phyloP scores from a whole-genome alignment of 2,329 filamentous ascomycete genomes.

The Aspergillus aculeatus region DNA sequence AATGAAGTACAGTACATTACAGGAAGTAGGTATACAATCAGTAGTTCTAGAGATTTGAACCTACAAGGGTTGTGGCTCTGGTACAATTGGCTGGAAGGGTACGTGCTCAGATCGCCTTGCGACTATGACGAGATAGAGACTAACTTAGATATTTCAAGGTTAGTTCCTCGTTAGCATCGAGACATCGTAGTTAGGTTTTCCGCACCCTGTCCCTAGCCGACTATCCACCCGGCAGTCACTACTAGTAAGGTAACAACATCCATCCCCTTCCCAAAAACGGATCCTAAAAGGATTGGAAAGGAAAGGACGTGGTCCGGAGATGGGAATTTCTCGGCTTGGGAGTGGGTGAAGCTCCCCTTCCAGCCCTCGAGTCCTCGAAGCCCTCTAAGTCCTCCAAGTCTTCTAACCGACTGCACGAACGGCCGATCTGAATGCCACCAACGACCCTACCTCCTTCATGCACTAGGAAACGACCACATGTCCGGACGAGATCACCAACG shows the following conservation, averaged over 20 bases:
- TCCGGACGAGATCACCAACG: constrained; percentile 16
- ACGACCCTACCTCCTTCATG: constrained; percentile 17
- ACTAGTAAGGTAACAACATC: neutral
- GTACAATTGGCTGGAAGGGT: neutral
- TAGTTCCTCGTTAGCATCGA: too few species aligned
- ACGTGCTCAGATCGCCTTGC: neutral
- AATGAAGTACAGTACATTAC: neutral
- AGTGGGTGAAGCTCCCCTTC: neutral
- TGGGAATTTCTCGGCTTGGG: neutral
- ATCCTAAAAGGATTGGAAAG: neutral
- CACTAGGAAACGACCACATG: constrained; percentile 28
- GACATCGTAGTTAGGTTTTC: too few species aligned
- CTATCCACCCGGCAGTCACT: neutral
- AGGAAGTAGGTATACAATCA: too few species aligned
- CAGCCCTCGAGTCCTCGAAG: too few species aligned
- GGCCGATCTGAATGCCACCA: constrained; percentile 19
- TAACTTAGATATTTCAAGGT: too few species aligned
- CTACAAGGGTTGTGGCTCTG: neutral
- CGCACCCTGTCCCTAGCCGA: neutral
- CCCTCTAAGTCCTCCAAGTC: too few species aligned
- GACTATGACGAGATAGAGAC: neutral
- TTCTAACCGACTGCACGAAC: constrained; percentile 10
- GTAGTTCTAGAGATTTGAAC: too few species aligned
- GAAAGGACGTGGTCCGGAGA: neutral
- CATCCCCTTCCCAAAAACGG: neutral